Base-by-base conservation (phyloP, 106 monocot species). In the Dendrobium catenatum region DNA sequence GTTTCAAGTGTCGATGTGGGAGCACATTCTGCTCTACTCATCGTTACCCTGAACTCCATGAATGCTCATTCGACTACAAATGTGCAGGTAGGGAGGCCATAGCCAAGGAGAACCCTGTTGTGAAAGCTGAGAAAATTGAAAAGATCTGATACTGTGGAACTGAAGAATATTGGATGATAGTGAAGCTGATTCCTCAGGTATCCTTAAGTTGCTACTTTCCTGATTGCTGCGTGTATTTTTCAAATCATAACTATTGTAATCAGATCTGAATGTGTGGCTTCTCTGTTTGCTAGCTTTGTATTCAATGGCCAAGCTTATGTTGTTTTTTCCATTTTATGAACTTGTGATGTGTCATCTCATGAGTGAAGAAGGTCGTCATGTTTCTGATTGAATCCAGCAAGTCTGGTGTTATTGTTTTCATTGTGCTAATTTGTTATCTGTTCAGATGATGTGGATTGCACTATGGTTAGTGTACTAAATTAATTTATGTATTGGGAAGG, bases 1-100 rank as follows among this genome's bases (percentile, higher is more conserved):
- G 87, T 8, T 89, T 89, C 68, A 82, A 75, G 46, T 89, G 89
- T 79, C 80, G 90, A 19, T 90, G 90, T 55, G 83, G 87, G 42
- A 79, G 55, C 40, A 80, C 74, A 9, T 90, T 81, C 76, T 90
- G 90, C 77, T 83, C 87, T 2, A 15, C 55, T 29, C 88, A 88
- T 33, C 80, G 88, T 44, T 88, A 83, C 55, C 48, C 83, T 2
- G 85, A 88, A 72, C 54, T 48, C 40, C 88, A 88, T 47, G 48
- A 68, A 10, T 88, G 88, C 31, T 31, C 29, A 4, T 88, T 83
- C 26, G 88, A 88, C 31, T 88, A 74, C 81, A 88, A 86, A 75
- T 29, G 26, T 17, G 74, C 74, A 24, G 88, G 80, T 2, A 37
- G 68, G 68, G 47, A 80, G 70, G 80, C 68, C 47, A 80, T 80